Evolutionary conservation across 441 rosid species (phyloP), one percentile per base, ranked within the genome.

Genomic region (Aquilaria agallochum): DNA sequence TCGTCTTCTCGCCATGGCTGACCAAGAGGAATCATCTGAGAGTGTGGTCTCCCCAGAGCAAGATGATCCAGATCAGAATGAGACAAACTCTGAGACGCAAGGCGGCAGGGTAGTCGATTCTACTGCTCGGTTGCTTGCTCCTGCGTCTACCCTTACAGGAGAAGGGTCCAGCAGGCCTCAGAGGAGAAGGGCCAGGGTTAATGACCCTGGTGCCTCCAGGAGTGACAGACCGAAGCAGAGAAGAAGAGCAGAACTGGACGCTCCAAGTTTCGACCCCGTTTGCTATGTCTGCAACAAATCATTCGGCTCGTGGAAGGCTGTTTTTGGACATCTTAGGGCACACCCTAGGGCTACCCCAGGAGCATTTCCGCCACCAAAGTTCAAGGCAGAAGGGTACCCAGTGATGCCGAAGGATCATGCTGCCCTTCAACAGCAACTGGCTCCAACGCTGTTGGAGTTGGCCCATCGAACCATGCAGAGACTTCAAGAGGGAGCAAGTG

Each of bases 311-410:
- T 64, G 68, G 68, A 56, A 56, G 12, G 68, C 36, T 1, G 60
- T 64, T 3, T 56, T 56, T 5, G 61, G 60, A 0, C 68, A 64
- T 14, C 53, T 64, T 3, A 49, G 55, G 33, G 12, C 60, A 44
- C 68, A 64, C 13, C 50, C 2, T 3, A 56, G 68, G 33, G 30
- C 0, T 30, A 50, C 13, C 42, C 65, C 36, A 33, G 68, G 72
- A 3, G 63, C 64, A 4, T 63, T 56, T 11, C 72, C 72, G 1
- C 68, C 64, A 3, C 72, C 68, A 12, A 33, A 12, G 0, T 68
- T 68, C 49, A 62, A 47, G 12, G 66, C 72, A 1, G 54, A 31
- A 12, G 56, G 50, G 5, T 68, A 62, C 11, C 67, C 67, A 0
- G 54, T 32, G 31, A 62, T 34, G 48, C 50, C 50, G 2, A n/a